These are phyloP conservation scores for Gomphus bonarii DNA, from an alignment of 1,284 basidiomycete species.

Conservation along the genomic window DNA sequence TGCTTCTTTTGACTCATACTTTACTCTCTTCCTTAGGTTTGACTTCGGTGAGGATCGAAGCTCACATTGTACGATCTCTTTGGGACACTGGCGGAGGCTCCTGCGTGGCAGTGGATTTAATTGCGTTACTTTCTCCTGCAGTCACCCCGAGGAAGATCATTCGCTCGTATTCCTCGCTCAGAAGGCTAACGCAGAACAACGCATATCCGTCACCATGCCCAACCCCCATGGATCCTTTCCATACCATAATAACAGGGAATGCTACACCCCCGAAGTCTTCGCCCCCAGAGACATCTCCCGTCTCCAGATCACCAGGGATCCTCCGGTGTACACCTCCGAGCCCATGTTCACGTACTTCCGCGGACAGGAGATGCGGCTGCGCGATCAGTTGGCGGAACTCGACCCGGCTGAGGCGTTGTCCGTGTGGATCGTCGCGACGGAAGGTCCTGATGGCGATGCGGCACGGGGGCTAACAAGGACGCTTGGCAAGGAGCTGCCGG, in stretches of 20 bases:
- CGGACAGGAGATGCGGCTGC: constrained; percentile 13
- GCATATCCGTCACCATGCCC: background rate
- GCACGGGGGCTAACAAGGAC: constrained; percentile 14
- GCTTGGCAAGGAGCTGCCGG: constrained; percentile 15
- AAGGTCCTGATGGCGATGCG: constrained; percentile 1
- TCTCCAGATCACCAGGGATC: background rate
- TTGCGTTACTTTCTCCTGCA: constrained; percentile 5
- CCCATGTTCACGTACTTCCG: constrained; percentile 10
- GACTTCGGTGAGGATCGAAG: constrained; percentile 8
- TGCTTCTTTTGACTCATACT: background rate
- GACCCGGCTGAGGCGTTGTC: constrained; percentile 2
- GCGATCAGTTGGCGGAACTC: constrained; percentile 9
- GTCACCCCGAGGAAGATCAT: constrained; percentile 7
- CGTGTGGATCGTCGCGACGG: constrained; percentile 13
- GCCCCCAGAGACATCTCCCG: background rate
- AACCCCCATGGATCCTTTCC: background rate
- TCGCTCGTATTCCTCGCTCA: constrained; percentile 9
- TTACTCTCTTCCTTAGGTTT: background rate
- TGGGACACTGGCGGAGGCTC: constrained; percentile 6
- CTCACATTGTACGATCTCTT: constrained; percentile 5
- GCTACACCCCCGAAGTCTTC: background rate
- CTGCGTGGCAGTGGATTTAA: constrained; percentile 2
- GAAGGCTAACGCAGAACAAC: background rate
- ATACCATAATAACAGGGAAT: background rate
- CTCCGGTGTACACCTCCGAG: background rate